phyloP scores from a whole-genome alignment of 345 rosid genomes.

The Stellera chamaejasme region DNA sequence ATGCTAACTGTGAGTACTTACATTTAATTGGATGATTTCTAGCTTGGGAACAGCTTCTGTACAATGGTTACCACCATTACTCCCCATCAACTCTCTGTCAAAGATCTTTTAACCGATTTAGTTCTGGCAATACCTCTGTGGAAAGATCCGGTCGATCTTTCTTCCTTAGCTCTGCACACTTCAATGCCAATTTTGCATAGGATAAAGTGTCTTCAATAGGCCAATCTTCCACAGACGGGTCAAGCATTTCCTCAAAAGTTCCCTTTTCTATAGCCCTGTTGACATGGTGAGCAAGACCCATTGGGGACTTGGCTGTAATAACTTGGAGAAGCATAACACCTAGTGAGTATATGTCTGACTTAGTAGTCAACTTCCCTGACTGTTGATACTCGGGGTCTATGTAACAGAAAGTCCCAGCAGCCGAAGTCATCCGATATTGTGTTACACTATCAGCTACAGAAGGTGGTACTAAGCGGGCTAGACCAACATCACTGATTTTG shows the following conservation, averaged over 20 bases:
- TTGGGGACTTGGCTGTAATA: conserved; percentile 71
- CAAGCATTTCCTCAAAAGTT: conserved; percentile 54
- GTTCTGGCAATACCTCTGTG: conserved; percentile 59
- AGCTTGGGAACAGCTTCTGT: neutral
- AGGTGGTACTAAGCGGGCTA: conserved; percentile 84
- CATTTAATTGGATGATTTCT: no score
- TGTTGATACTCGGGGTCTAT: conserved; percentile 93
- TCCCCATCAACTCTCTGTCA: conserved; percentile 14
- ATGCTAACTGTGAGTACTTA: no score
- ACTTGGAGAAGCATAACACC: conserved; percentile 84
- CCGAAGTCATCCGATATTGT: conserved; percentile 81
- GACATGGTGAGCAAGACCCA: conserved; percentile 85
- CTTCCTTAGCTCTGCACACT: conserved; percentile 72
- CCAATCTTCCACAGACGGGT: conserved; percentile 57
- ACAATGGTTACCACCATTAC: neutral
- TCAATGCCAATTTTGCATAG: conserved; percentile 53
- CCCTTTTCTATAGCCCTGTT: conserved; percentile 56
- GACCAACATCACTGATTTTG: conserved; percentile 94
- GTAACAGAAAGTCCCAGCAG: conserved; percentile 92
- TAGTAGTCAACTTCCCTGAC: conserved; percentile 73
- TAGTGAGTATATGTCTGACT: conserved; percentile 73
- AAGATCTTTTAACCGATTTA: conserved; percentile 46
- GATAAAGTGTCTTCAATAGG: conserved; percentile 58
- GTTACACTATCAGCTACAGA: conserved; percentile 72
- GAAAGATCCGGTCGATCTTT: conserved; percentile 82